A percentile compares a stretch with the other conserved stretches of the same genome.
Conservation (phyloP, 2,329 filamentous ascomycete genomes). For the Drechslerella coelobrocha region DNA sequence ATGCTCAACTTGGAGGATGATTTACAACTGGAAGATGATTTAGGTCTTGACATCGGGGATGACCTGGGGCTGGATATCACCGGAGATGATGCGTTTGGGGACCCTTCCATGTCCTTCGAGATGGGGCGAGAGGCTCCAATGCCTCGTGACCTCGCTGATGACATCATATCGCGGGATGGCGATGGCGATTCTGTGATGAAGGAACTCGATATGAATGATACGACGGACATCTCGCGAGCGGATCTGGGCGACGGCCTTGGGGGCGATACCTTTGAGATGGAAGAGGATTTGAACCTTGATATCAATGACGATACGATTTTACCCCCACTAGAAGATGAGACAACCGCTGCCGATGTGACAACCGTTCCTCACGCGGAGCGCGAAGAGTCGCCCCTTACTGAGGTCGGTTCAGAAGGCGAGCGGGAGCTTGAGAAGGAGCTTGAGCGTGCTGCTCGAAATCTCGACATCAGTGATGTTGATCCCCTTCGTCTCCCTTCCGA, state of each 20-base stretch:
- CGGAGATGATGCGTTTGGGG: slow-evolving; percentile 65
- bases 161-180: slow-evolving; percentile 62
- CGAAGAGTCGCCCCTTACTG: slow-evolving; percentile 54
- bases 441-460: slow-evolving; percentile 28
- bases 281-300: slow-evolving; percentile 67
- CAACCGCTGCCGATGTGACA: slow-evolving; percentile 4
- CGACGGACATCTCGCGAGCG: slow-evolving; percentile 57
- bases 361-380: slow-evolving; percentile 35
- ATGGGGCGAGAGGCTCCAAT: slow-evolving; percentile 83
- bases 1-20: slow-evolving; percentile 37
- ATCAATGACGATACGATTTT: slow-evolving; percentile 70
- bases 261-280: slow-evolving; percentile 60
- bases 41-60: slow-evolving; percentile 76
- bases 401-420: slow-evolving; percentile 54
- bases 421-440: slow-evolving; percentile 42
- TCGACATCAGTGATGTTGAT: slow-evolving; percentile 51
- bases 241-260: slow-evolving; percentile 47
- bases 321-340: slow-evolving; percentile 53
- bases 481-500: slow-evolving; percentile 58
- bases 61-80: slow-evolving; percentile 73
- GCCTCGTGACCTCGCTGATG: slow-evolving; percentile 71
- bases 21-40: slow-evolving; percentile 68
- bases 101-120: slow-evolving; percentile 65
- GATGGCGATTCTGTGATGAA: slow-evolving; percentile 59
- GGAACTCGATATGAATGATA: slow-evolving; percentile 64